Evolutionary conservation across 129 eudicot species (phyloP).

Genomic region (Sambucus nigra): DNA sequence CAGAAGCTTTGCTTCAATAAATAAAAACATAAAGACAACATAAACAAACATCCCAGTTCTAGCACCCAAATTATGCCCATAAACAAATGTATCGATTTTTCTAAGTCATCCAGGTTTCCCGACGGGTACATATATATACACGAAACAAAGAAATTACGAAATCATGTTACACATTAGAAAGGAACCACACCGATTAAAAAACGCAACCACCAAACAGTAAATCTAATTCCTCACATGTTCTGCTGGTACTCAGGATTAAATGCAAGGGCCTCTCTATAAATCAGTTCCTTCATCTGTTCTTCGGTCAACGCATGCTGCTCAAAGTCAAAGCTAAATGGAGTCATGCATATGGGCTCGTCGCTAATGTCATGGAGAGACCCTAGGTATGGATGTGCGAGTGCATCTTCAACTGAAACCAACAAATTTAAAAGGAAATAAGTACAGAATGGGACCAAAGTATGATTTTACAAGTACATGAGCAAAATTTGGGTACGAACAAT

Average conservation of each 20-base stretch:
- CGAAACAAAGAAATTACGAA: not conserved
- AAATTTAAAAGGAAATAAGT: not conserved
- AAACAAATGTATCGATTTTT: not conserved
- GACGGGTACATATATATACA: slow-evolving; percentile 13
- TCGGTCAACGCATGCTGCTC: slow-evolving; percentile 73
- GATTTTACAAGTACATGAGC: too few relatives aligned
- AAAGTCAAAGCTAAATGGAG: slow-evolving; percentile 72
- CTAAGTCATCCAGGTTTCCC: not conserved
- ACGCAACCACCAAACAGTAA: slow-evolving; percentile 26
- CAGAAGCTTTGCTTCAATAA: too few relatives aligned
- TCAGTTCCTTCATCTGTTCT: slow-evolving; percentile 85
- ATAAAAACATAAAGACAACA: too few relatives aligned
- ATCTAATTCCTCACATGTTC: slow-evolving; percentile 25
- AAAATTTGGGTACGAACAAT: too few relatives aligned
- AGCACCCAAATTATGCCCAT: slow-evolving; percentile 5
- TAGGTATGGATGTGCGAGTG: slow-evolving; percentile 72
- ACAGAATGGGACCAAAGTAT: not conserved
- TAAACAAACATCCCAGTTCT: too few relatives aligned
- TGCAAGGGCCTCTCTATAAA: slow-evolving; percentile 72
- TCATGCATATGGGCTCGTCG: slow-evolving; percentile 68
- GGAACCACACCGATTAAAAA: not conserved
- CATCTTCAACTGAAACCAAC: slow-evolving; percentile 69
- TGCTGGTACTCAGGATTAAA: slow-evolving; percentile 67
- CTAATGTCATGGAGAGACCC: slow-evolving; percentile 72
- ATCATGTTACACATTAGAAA: not conserved